Percentiles rank a stretch among this genome's conserved stretches.
Evolutionary conservation across 176 grass and related monocot species (phyloP).

Genomic region (Themeda triandra): DNA sequence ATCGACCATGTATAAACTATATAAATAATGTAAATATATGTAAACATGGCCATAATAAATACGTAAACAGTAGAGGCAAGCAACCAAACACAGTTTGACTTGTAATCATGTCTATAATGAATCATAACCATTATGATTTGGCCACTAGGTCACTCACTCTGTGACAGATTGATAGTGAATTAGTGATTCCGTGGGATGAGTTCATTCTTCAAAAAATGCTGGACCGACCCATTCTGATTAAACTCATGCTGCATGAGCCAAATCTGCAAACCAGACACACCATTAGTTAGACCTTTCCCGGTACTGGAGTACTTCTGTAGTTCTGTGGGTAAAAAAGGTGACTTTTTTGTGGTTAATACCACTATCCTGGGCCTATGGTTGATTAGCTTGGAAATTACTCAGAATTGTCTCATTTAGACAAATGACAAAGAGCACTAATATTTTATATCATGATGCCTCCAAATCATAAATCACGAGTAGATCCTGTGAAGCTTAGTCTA

Average conservation of each 20-base stretch:
- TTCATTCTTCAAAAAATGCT: neutral
- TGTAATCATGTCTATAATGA: no score
- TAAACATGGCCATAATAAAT: no score
- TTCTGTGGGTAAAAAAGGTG: neutral
- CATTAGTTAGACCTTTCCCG: neutral
- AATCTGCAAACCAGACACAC: neutral
- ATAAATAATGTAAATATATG: no score
- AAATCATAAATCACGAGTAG: neutral
- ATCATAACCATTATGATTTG: no score
- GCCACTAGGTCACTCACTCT: no score
- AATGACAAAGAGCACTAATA: neutral
- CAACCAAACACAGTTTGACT: no score
- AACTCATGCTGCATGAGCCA: neutral
- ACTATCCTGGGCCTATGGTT: neutral
- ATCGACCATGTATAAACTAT: no score
- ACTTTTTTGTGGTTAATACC: neutral
- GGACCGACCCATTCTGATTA: neutral
- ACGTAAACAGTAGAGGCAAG: no score
- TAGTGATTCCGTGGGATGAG: neutral
- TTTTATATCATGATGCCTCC: neutral
- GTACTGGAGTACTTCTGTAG: neutral
- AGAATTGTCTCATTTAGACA: no score
- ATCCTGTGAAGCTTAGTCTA: neutral
- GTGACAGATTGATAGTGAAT: no score
- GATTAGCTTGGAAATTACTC: no score